A percentile compares a stretch with the other conserved stretches of the same genome.
These are phyloP conservation scores for Globisporangium rhizosaccharum DNA, from an alignment of 352 stramenopile genomes.

Conservation along the genomic window DNA sequence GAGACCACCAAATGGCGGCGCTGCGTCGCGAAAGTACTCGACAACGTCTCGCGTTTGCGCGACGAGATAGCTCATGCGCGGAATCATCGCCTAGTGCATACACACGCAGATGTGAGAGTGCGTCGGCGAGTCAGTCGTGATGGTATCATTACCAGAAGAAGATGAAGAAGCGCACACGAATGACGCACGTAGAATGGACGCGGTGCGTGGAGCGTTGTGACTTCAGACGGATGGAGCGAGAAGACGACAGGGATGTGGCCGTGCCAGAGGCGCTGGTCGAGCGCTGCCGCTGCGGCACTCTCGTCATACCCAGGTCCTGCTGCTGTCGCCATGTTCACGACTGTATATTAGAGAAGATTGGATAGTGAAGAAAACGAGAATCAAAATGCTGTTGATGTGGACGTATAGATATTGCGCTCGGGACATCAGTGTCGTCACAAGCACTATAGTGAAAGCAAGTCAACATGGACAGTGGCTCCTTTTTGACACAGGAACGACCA, in stretches of 20 bases:
- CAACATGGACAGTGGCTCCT: too few relatives aligned
- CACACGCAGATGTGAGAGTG: conserved; percentile 1
- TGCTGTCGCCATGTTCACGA: too few relatives aligned
- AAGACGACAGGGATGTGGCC: conserved; percentile 71
- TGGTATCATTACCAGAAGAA: background rate
- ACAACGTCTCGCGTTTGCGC: conserved; percentile 67
- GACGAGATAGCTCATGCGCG: conserved; percentile 76
- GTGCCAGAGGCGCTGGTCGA: conserved; percentile 45
- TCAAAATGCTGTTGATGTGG: too few relatives aligned
- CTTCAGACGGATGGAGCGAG: conserved; percentile 62
- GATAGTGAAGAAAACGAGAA: too few relatives aligned
- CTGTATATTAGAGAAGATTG: too few relatives aligned
- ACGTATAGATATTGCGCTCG: too few relatives aligned
- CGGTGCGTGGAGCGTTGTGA: conserved; percentile 75
- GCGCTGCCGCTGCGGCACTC: background rate
- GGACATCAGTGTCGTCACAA: too few relatives aligned
- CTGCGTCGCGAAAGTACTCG: conserved; percentile 74
- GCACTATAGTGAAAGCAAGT: too few relatives aligned
- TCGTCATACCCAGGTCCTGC: too few relatives aligned
- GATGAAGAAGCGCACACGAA: background rate
- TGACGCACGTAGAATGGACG: conserved; percentile 71
- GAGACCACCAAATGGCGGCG: conserved; percentile 51
- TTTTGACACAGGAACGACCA: too few relatives aligned
- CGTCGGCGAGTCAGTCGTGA: background rate
- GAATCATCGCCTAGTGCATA: conserved; percentile 58